Conservation (phyloP, 139 green algal genomes). For the Diplosphaera chodatii region DNA sequence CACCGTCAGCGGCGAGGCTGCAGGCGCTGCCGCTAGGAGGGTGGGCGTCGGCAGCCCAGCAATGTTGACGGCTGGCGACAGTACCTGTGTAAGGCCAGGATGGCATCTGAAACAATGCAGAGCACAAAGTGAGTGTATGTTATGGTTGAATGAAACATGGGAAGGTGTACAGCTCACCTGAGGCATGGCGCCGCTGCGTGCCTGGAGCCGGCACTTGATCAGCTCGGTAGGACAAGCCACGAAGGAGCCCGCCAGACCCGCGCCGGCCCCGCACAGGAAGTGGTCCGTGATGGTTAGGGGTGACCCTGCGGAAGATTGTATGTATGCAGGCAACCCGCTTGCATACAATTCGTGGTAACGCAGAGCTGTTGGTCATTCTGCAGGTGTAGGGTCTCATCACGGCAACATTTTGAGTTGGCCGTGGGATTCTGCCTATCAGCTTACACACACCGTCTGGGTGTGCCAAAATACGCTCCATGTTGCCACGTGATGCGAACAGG, state of each 20-base stretch:
- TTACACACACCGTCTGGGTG: conserved; percentile 54
- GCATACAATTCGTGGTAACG: too few species aligned
- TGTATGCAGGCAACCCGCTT: too few species aligned
- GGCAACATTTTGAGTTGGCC: too few species aligned
- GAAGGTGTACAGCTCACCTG: neutral
- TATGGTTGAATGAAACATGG: too few species aligned
- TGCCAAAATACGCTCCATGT: conserved; percentile 55
- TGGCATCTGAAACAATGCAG: too few species aligned
- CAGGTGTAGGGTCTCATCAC: too few species aligned
- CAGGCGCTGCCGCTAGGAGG: neutral
- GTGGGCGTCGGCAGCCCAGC: neutral
- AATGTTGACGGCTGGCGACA: neutral
- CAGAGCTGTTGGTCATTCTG: too few species aligned
- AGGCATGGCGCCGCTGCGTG: conserved; percentile 25
- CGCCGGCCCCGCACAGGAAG: conserved; percentile 38
- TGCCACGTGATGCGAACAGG: conserved; percentile 57
- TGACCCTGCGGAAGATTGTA: conserved; percentile 31
- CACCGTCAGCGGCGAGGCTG: conserved; percentile 49
- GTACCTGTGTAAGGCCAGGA: neutral
- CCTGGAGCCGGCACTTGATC: conserved; percentile 78
- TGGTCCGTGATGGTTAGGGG: conserved; percentile 47
- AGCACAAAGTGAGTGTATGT: too few species aligned
- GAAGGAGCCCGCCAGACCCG: conserved; percentile 58
- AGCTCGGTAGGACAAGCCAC: conserved; percentile 77
- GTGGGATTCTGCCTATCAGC: too few species aligned